Base-by-base conservation (phyloP, 2,329 filamentous ascomycete species). In the Hysterium pulicare region DNA sequence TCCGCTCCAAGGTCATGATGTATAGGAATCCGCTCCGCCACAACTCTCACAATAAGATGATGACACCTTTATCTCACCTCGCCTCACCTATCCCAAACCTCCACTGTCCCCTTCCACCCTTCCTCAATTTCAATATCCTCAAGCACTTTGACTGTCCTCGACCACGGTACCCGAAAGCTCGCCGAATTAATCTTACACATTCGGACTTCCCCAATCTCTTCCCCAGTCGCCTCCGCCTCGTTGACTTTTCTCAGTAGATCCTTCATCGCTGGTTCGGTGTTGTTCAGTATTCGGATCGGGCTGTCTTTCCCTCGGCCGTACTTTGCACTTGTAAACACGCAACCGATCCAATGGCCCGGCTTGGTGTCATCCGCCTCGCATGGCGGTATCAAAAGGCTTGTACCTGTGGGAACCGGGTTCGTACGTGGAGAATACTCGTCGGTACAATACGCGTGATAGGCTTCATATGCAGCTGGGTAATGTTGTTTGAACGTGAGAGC, bases 121-220 rank as follows among this genome's bases (percentile, higher is more conserved):
- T 58, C 55, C 45, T 53, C 44, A 30, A 61, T 30, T 7, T 33
- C 44, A 38, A 65, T 50, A 1, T 42, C 44, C 45, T 55, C 40
- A 22, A 83, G 40, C 1, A 76, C 58, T 4, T 46, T 50, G 43
- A 64, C 67, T 0, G 77, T 79, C 24, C 64, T 55, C 42, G 67
- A 58, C 80, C 80, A 83, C 10, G 70, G 63, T 20, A 83, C 76
- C 0, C 61, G 64, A 55, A 83, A 83, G 24, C 75, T 58, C 0
- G 77, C 79, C 20, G 76, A 74, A 53, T 83, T 83, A 49, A 83
- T 78, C 44, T 71, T 71, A 48, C 75, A 77, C 42, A 76, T 73
- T 45, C 71, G 70, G 0, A 80, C 47, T 13, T 63, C 62, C 4
- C 50, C 53, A 0, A 67, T 53, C 19, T 45, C 43, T n/a, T 51